A percentile compares a stretch with the other conserved stretches of the same genome.
Evolutionary conservation across 192 early-diverging fungal genomes (phyloP).

Genomic region (Phycomyces blakesleeanus): DNA sequence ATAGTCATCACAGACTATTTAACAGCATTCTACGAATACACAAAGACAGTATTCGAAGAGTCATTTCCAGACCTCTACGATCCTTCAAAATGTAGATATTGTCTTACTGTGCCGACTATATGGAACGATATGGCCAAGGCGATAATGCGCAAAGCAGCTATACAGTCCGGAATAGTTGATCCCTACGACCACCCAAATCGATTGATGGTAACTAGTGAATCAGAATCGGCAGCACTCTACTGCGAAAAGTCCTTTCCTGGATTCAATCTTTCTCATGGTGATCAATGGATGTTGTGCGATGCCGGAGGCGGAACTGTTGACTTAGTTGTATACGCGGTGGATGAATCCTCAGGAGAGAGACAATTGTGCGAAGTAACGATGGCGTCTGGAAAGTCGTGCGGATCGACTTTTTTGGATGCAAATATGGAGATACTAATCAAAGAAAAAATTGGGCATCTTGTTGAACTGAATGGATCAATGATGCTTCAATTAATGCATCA

Average conservation of each 20-base stretch:
- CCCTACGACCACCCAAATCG: slow-evolving; percentile 40
- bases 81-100: slow-evolving; percentile 20
- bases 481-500: slow-evolving; percentile 37
- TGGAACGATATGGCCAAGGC: slow-evolving; percentile 48
- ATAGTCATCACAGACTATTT: too few species aligned
- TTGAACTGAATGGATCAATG: slow-evolving; percentile 14
- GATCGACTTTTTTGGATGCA: slow-evolving; percentile 43
- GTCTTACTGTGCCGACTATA: slow-evolving; percentile 49
- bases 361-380: slow-evolving; percentile 47
- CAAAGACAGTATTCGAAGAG: too few species aligned
- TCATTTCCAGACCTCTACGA: too few species aligned
- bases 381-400: slow-evolving; percentile 50
- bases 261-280: slow-evolving; percentile 38
- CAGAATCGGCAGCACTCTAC: slow-evolving; percentile 48
- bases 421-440: slow-evolving; percentile 43
- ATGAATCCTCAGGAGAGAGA: slow-evolving; percentile 25
- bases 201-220: slow-evolving; percentile 32
- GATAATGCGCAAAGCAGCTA: slow-evolving; percentile 44
- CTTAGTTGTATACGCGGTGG: slow-evolving; percentile 40
- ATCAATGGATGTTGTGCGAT: slow-evolving; percentile 50
- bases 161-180: slow-evolving; percentile 39
- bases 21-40: too few species aligned
- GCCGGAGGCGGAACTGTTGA: slow-evolving; percentile 55
- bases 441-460: slow-evolving; percentile 37
- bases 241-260: slow-evolving; percentile 45